Conservation (phyloP, 495 filamentous ascomycete genomes). For the Podospora pseudocomata region DNA sequence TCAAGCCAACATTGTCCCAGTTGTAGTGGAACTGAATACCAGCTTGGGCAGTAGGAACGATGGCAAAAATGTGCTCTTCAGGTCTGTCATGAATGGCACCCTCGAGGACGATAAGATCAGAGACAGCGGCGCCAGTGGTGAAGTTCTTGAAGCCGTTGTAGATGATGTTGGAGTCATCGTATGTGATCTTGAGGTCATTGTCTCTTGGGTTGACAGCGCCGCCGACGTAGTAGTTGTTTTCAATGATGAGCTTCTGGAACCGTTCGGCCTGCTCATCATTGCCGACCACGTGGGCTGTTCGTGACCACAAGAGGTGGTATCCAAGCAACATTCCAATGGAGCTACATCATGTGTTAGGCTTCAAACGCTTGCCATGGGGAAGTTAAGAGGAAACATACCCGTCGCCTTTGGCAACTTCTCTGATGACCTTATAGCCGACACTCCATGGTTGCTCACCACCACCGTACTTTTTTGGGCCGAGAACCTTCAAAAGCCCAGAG, state of each 20-base stretch:
- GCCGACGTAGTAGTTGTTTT: conserved; percentile 59
- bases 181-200: conserved; percentile 52
- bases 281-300: conserved; percentile 50
- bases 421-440: conserved; percentile 53
- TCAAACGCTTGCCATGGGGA: background rate
- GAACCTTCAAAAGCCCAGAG: conserved; percentile 52
- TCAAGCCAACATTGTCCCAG: conserved; percentile 60
- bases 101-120: conserved; percentile 60
- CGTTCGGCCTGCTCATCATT: conserved; percentile 53
- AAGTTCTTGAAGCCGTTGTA: conserved; percentile 60
- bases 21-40: conserved; percentile 57
- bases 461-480: conserved; percentile 53
- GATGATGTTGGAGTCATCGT: conserved; percentile 48
- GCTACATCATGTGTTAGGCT: conserved; percentile 6
- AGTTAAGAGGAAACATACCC: conserved; percentile 34
- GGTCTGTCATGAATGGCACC: conserved; percentile 50
- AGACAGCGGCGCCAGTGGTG: conserved; percentile 60
- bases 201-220: conserved; percentile 61
- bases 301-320: conserved; percentile 60
- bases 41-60: conserved; percentile 50
- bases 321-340: conserved; percentile 58
- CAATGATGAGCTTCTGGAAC: conserved; percentile 48
- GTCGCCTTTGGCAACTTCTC: conserved; percentile 57
- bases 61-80: conserved; percentile 56
- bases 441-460: conserved; percentile 57